These are phyloP conservation scores for Naegleria fowleri DNA, from an alignment of 208 protist species.

Conservation along the genomic window DNA sequence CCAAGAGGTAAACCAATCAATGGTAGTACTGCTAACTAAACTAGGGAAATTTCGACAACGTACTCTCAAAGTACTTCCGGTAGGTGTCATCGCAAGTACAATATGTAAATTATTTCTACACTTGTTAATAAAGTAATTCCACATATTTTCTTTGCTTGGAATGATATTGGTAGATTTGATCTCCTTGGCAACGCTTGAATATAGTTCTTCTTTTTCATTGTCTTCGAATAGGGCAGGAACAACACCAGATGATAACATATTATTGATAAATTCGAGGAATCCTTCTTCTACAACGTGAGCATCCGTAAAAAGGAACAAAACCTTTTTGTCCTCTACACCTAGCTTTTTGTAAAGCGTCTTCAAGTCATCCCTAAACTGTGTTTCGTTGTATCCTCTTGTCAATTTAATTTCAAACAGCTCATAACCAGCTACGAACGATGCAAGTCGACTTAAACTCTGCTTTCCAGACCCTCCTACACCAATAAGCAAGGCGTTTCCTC, in stretches of 20 bases:
- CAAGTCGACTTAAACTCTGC: constrained; percentile 89
- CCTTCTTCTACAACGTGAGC: constrained; percentile 93
- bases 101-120: constrained; percentile 96
- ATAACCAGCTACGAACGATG: constrained; percentile 79
- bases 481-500: constrained; percentile 93
- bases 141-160: constrained; percentile 91
- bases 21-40: constrained; percentile 96
- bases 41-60: constrained; percentile 95
- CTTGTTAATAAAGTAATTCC: constrained; percentile 91
- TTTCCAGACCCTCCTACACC: constrained; percentile 96
- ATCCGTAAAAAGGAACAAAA: constrained; percentile 97
- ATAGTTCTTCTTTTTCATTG: constrained; percentile 92
- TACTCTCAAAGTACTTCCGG: constrained; percentile 84
- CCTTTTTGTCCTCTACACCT: constrained; percentile 78
- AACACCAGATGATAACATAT: constrained; percentile 96
- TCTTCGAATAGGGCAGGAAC: constrained; percentile 95
- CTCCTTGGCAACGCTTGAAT: constrained; percentile 79
- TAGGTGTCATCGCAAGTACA: constrained; percentile 96
- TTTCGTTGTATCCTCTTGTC: constrained; percentile 91
- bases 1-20: constrained; percentile 99
- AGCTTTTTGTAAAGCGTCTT: constrained; percentile 87
- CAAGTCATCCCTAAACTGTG: constrained; percentile 93
- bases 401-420: constrained; percentile 93
- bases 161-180: constrained; percentile 66
- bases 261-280: constrained; percentile 98